Evolutionary conservation across 2,329 filamentous ascomycete species (phyloP), one percentile per base, ranked within the genome.

Genomic region (Rutstroemia sp.): DNA sequence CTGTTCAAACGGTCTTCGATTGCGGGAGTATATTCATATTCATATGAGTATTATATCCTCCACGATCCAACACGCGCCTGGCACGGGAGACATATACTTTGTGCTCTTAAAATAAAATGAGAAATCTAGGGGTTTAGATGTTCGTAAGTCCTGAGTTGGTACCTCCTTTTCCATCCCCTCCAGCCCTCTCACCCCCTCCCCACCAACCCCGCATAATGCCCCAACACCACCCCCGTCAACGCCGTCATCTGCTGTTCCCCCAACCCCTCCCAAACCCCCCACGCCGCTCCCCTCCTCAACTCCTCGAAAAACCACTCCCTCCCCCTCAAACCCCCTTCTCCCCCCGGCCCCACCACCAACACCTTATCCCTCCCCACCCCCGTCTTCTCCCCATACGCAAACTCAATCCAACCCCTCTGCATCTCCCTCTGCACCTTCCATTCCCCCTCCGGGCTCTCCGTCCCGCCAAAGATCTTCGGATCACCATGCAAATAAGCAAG

Each of bases 401-500:
- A 61, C 2, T 23, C 10, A 17, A 58, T 39, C 55, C 53, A 51
- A 23, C 17, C n/a, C 9, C 4, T 25, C 34, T 39, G 19, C 30
- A 50, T 27, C 17, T 40, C 48, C 4, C 17, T 19, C 48, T n/a
- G 16, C n/a, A 16, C 30, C 4, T 5, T 40, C 5, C 47, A n/a
- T 23, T 59, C 52, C 4, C 8, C 2, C 17, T 57, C 25, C 8
- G 44, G 34, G 40, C 56, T 19, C 25, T 52, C 48, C 36, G 46
- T 54, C 2, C 39, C 46, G 9, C 10, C 17, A 25, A 60, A 60
- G 19, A 60, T 60, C 4, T 14, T 27, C 4, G 38, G 46, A 19
- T 49, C 39, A 7, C 58, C 54, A 51, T 57, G 58, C 5, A 58
- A 12, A 49, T 58, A 59, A 1, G 52, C 51, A 2, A 62, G 30